phyloP scores from a whole-genome alignment of 805 yeast genomes.

The Hanseniaspora guilliermondii region DNA sequence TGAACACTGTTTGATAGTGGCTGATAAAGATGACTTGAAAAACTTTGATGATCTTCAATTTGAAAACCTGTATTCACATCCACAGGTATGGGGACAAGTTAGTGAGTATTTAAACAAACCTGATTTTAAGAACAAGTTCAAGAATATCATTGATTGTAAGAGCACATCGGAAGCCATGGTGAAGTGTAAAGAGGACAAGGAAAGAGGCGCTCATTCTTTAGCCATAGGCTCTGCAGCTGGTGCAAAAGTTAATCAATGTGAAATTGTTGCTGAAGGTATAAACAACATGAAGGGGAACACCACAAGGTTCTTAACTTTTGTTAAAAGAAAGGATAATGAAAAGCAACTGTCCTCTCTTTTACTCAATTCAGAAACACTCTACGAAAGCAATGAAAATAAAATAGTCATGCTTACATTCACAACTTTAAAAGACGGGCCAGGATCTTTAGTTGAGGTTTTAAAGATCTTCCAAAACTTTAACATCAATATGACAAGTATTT shows the following conservation, averaged over 20 bases:
- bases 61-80: constrained; percentile 67
- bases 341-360: background rate
- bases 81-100: constrained; percentile 97
- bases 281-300: constrained; percentile 70
- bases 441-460: constrained; percentile 59
- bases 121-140: constrained; percentile 24
- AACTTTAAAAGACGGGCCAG: constrained; percentile 53
- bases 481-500: constrained; percentile 57
- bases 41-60: constrained; percentile 23
- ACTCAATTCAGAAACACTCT: background rate
- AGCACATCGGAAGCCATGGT: constrained; percentile 84
- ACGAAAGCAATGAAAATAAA: background rate
- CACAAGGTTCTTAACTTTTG: constrained; percentile 69
- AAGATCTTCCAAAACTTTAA: constrained; percentile 41
- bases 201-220: constrained; percentile 33
- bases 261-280: constrained; percentile 42
- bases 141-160: constrained; percentile 44
- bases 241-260: constrained; percentile 44
- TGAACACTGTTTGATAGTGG: constrained; percentile 52
- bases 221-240: constrained; percentile 69
- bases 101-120: constrained; percentile 37
- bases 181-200: constrained; percentile 33
- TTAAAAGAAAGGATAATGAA: background rate
- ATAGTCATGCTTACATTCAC: constrained; percentile 55
- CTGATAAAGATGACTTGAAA: constrained; percentile 14